Percentiles rank a stretch among this genome's conserved stretches.
phyloP scores from a whole-genome alignment of 352 stramenopile genomes.

The Globisporangium echinulatum region DNA sequence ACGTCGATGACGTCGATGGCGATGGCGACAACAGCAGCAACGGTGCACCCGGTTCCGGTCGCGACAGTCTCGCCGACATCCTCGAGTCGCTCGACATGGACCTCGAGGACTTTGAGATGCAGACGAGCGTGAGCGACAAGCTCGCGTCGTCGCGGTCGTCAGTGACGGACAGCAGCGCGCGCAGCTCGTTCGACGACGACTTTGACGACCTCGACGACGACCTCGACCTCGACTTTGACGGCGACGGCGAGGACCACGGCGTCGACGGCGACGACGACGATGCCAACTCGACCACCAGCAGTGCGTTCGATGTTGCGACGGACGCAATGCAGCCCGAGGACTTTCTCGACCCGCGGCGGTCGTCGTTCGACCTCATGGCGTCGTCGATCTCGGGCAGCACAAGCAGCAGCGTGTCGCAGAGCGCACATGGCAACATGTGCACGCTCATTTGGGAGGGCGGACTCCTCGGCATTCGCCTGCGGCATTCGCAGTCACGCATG shows the following conservation, averaged over 20 bases:
- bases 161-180: constrained; percentile 6
- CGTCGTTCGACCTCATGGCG: constrained; percentile 64
- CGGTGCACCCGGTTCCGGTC: constrained; percentile 22
- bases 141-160: constrained; percentile 16
- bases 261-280: constrained; percentile 28
- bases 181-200: constrained; percentile 57
- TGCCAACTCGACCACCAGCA: neutral
- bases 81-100: constrained; percentile 84
- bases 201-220: constrained; percentile 48
- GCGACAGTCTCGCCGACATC: constrained; percentile 77
- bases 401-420: constrained; percentile 51
- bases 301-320: constrained; percentile 6
- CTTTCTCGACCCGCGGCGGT: constrained; percentile 53
- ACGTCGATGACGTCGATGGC: constrained; percentile 16
- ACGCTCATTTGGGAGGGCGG: constrained; percentile 82
- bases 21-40: neutral
- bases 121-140: constrained; percentile 10
- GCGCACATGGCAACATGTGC: constrained; percentile 57
- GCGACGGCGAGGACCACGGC: constrained; percentile 54
- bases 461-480: constrained; percentile 62
- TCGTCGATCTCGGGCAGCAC: constrained; percentile 65
- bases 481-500: constrained; percentile 76
- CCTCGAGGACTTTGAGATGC: constrained; percentile 59
- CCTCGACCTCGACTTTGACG: constrained; percentile 31
- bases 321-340: constrained; percentile 27